Conservation (phyloP, 176 grass and related monocot species). For the Eleusine indica region DNA sequence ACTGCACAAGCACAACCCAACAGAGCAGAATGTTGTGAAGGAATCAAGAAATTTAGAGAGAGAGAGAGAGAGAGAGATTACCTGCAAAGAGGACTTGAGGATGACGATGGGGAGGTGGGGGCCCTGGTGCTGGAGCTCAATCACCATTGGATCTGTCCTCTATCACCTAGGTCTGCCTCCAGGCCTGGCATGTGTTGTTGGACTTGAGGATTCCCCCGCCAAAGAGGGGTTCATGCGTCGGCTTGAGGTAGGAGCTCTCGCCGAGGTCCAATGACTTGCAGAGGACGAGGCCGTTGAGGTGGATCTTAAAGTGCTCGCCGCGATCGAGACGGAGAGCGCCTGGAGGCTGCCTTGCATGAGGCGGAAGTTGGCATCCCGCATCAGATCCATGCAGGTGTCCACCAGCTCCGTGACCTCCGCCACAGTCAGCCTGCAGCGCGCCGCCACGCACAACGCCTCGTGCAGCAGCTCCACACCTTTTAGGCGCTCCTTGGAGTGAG, state of each 20-base stretch:
- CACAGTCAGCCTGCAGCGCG: slow-evolving; percentile 56
- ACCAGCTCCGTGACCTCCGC: slow-evolving; percentile 73
- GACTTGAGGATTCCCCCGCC: slow-evolving; percentile 89
- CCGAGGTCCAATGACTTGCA: slow-evolving; percentile 84
- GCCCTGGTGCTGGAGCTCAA: no score
- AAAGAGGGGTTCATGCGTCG: slow-evolving; percentile 88
- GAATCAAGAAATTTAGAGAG: no score
- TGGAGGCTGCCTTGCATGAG: slow-evolving; percentile 84
- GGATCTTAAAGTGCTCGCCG: slow-evolving; percentile 90
- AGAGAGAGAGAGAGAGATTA: no score
- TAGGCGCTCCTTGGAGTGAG: slow-evolving; percentile 60
- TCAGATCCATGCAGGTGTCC: slow-evolving; percentile 87
- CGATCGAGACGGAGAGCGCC: slow-evolving; percentile 59
- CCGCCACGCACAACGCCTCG: slow-evolving; percentile 72
- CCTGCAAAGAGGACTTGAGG: no score
- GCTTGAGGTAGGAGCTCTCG: slow-evolving; percentile 90
- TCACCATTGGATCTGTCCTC: no score
- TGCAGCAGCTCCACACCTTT: slow-evolving; percentile 85
- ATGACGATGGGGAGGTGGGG: no score
- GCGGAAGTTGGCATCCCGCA: slow-evolving; percentile 85
- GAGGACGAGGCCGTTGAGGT: slow-evolving; percentile 83
- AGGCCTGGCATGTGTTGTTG: slow-evolving; percentile 28
- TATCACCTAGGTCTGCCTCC: no score
- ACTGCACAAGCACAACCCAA: no score
- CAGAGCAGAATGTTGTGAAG: no score